These are phyloP conservation scores for Endocalyx cinctus DNA, from an alignment of 2,329 filamentous ascomycete genomes.

Conservation along the genomic window DNA sequence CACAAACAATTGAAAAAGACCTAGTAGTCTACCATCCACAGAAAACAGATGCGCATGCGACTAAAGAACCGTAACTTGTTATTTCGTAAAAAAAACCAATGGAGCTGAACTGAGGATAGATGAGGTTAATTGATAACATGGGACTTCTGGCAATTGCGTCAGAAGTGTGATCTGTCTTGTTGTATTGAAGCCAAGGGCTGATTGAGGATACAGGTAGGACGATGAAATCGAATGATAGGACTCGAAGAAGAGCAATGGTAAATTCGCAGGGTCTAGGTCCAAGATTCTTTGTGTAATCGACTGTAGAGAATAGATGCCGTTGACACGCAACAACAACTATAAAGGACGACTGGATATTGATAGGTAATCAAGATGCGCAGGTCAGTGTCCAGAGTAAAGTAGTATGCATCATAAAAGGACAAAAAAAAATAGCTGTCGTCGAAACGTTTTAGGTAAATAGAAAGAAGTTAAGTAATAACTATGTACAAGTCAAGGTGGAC, in stretches of 20 bases:
- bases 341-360: too few species aligned
- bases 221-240: slow-evolving; percentile 11
- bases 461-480: too few species aligned
- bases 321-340: too few species aligned
- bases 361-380: too few species aligned
- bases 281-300: not conserved
- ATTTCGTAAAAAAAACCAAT: slow-evolving; percentile 17
- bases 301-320: slow-evolving; percentile 4
- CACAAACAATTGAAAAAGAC: slow-evolving; percentile 19
- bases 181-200: slow-evolving; percentile 3
- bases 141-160: slow-evolving; percentile 14
- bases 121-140: slow-evolving; percentile 22
- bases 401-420: too few species aligned
- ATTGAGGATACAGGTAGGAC: slow-evolving; percentile 7
- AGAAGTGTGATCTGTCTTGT: not conserved
- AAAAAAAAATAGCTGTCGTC: too few species aligned
- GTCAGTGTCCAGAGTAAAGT: too few species aligned
- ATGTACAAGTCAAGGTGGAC: too few species aligned
- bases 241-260: slow-evolving; percentile 16
- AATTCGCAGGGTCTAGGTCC: slow-evolving; percentile 15
- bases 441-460: too few species aligned
- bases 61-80: slow-evolving; percentile 10
- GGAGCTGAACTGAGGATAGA: slow-evolving; percentile 13
- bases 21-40: slow-evolving; percentile 17
- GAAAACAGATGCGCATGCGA: slow-evolving; percentile 15